Conservation (phyloP, 345 rosid species). For the Citrus hindsii region DNA sequence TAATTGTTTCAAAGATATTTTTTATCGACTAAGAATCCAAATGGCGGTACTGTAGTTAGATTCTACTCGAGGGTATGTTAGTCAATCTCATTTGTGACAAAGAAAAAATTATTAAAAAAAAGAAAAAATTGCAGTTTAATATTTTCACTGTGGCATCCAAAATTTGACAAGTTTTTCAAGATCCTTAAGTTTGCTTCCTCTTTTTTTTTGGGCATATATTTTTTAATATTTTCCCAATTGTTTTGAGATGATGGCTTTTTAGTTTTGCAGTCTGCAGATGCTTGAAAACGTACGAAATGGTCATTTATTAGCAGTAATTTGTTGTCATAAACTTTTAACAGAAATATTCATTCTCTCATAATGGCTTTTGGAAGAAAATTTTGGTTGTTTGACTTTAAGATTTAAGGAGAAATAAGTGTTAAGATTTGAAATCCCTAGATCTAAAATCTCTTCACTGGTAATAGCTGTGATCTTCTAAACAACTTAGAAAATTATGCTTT, state of each 20-base stretch:
- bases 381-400: not conserved
- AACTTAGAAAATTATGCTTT: not conserved
- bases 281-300: not conserved
- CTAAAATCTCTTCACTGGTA: not conserved
- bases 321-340: not conserved
- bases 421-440: not conserved
- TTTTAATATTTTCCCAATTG: no score
- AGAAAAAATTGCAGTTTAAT: slow-evolving; percentile 26
- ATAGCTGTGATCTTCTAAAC: not conserved
- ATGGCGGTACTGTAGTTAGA: not conserved
- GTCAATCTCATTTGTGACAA: not conserved
- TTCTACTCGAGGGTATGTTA: not conserved
- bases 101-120: slow-evolving; percentile 13
- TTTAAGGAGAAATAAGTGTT: not conserved
- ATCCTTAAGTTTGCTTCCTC: no score
- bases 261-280: not conserved
- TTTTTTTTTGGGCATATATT: no score
- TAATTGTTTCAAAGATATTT: not conserved
- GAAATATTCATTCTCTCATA: not conserved
- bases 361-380: not conserved
- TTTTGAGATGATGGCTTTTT: not conserved
- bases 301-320: not conserved
- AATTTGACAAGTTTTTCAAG: not conserved
- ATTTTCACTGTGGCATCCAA: not conserved
- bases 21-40: not conserved